These are phyloP conservation scores for Brasilioporus rufonigricans DNA, from an alignment of 768 basidiomycete genomes.

Conservation along the genomic window DNA sequence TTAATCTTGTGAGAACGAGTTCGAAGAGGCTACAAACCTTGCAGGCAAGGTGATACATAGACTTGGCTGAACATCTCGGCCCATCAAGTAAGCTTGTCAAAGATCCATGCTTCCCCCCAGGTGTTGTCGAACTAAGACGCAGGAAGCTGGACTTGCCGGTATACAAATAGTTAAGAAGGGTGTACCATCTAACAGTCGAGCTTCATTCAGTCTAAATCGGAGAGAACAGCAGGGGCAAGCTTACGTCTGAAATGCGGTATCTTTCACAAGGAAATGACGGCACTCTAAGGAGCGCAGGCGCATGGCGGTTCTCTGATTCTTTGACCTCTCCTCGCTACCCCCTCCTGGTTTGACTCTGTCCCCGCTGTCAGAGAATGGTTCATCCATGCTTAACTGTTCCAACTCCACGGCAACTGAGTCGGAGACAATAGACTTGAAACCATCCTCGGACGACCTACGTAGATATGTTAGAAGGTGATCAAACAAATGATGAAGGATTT, in stretches of 20 bases:
- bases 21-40: conserved; percentile 29
- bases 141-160: conserved; percentile 33
- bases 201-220: not conserved
- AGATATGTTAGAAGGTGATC: not conserved
- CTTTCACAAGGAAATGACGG: conserved; percentile 25
- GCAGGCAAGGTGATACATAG: conserved; percentile 42
- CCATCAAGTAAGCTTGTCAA: not conserved
- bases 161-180: conserved; percentile 41
- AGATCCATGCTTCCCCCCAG: not conserved
- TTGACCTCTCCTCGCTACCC: not conserved
- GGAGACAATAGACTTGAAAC: conserved; percentile 12
- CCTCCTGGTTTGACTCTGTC: not conserved
- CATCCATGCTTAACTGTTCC: conserved; percentile 1
- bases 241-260: conserved; percentile 31
- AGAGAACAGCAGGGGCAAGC: not conserved
- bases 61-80: conserved; percentile 39
- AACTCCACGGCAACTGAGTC: conserved; percentile 20
- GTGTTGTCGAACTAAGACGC: conserved; percentile 24
- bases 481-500: not conserved
- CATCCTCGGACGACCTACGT: conserved; percentile 13
- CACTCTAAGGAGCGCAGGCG: conserved; percentile 13
- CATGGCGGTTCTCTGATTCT: not conserved
- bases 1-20: not conserved
- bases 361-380: not conserved
- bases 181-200: conserved; percentile 32